phyloP scores from a whole-genome alignment of 129 eudicot species.

The Gnaphalium uliginosum region DNA sequence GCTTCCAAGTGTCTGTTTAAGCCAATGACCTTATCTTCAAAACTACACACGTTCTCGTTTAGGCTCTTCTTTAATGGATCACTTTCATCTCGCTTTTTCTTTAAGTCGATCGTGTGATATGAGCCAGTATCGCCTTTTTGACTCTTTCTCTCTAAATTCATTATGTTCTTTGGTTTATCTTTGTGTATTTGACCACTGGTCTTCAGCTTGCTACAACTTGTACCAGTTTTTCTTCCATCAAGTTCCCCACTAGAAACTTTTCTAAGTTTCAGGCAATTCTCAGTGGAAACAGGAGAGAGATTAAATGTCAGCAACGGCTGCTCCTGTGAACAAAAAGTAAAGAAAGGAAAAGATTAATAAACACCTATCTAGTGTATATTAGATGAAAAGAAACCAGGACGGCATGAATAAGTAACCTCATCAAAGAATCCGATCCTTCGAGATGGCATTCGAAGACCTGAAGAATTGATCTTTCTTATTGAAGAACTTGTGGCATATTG shows the following conservation, averaged over 20 bases:
- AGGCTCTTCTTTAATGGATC: not conserved
- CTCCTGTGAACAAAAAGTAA: not conserved
- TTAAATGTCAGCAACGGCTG: not conserved
- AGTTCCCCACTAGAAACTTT: not conserved
- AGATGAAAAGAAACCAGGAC: not conserved
- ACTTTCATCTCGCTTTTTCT: not conserved
- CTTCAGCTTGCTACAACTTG: not conserved
- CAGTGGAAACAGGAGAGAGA: not conserved
- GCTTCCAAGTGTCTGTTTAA: not conserved
- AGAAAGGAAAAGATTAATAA: not conserved
- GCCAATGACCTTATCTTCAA: not conserved
- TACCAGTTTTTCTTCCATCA: not conserved
- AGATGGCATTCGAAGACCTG: conserved; percentile 3
- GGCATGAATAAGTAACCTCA: not conserved
- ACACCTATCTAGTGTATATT: not conserved
- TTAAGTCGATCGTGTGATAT: not conserved
- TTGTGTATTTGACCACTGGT: not conserved
- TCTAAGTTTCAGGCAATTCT: conserved; percentile 3
- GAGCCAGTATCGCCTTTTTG: not conserved
- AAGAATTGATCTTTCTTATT: not conserved
- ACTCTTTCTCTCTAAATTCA: not conserved
- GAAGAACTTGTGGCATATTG: not conserved
- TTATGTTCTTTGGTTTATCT: not conserved
- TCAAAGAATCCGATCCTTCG: not conserved
- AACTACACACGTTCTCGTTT: not conserved